Evolutionary conservation across 805 yeast genomes (phyloP).

Genomic region (Lipomyces sp.): DNA sequence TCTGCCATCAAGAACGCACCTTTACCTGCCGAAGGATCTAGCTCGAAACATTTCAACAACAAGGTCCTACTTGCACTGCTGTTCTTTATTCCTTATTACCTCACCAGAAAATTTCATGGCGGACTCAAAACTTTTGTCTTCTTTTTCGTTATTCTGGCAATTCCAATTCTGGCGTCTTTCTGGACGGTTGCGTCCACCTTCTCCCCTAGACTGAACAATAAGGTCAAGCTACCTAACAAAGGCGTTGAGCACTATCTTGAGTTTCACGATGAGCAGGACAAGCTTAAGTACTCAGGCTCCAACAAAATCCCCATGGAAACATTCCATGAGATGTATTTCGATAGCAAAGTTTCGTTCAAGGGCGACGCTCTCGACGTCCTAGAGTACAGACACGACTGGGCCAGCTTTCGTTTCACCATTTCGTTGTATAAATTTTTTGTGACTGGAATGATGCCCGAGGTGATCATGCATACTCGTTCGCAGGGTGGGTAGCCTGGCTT

Average conservation of each 20-base stretch:
- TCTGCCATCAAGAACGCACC: constrained; percentile 87
- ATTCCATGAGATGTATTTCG: constrained; percentile 86
- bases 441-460: constrained; percentile 90
- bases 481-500: constrained; percentile 49
- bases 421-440: constrained; percentile 78
- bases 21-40: constrained; percentile 90
- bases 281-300: constrained; percentile 69
- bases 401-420: constrained; percentile 75
- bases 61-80: constrained; percentile 55
- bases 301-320: constrained; percentile 89
- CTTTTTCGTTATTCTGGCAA: constrained; percentile 56
- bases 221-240: constrained; percentile 71
- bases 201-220: constrained; percentile 81
- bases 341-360: constrained; percentile 79
- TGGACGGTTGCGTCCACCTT: constrained; percentile 80
- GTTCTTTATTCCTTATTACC: constrained; percentile 62
- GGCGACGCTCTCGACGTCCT: constrained; percentile 83
- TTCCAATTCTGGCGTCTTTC: constrained; percentile 79
- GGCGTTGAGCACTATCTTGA: constrained; percentile 81
- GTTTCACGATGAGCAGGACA: constrained; percentile 74
- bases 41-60: constrained; percentile 76
- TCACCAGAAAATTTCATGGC: constrained; percentile 66
- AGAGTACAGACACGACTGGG: constrained; percentile 93
- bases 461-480: constrained; percentile 85
- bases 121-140: constrained; percentile 71